Evolutionary conservation across 805 yeast species (phyloP), one percentile per base, ranked within the genome.

Genomic region (Kazachstania viticola): DNA sequence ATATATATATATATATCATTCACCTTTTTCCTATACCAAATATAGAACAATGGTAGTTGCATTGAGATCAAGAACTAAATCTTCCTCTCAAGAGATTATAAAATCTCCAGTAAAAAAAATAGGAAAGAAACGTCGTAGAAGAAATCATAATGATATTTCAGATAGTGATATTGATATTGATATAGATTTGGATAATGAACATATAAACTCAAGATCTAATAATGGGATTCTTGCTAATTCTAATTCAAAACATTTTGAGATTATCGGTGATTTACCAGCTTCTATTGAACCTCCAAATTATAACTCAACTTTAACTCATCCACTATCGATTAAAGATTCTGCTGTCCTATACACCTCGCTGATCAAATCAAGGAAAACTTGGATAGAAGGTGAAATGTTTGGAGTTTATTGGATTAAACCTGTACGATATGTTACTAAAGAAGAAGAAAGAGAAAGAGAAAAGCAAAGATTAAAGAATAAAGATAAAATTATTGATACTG

Each of bases 341-440:
- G 84, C 82, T 0, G 79, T 79, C 0, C 49, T 81, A 7, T 79
- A 79, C 46, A 66, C 73, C 19, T 75, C 95, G 0, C 55, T 87
- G 33, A 67, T 79, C 46, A 70, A 71, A 24, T 87, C 96, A 0
- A 62, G 97, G 23, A 69, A 67, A 40, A 62, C 75, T 26, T 71
- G 82, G 81, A 51, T 77, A 14, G 48, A 75, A 55, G 65, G 78
- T 4, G 67, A 68, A 22, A 72, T 84, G 67, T 85, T 88, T 46
- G 73, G 72, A 37, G 63, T 79, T 29, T 83, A 75, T 45, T 88
- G 96, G 95, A 66, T 78, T 6, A 73, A 79, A 38, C 79, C 77
- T 30, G 14, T 16, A 7, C 11, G 15, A 16, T n/a, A 17, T 22
- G 14, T 14, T 5, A 22, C 25, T 2, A 25, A 14, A 4, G 31